These are phyloP conservation scores for Jackrogersella multiformis DNA, from an alignment of 495 filamentous ascomycete species.

Conservation along the genomic window DNA sequence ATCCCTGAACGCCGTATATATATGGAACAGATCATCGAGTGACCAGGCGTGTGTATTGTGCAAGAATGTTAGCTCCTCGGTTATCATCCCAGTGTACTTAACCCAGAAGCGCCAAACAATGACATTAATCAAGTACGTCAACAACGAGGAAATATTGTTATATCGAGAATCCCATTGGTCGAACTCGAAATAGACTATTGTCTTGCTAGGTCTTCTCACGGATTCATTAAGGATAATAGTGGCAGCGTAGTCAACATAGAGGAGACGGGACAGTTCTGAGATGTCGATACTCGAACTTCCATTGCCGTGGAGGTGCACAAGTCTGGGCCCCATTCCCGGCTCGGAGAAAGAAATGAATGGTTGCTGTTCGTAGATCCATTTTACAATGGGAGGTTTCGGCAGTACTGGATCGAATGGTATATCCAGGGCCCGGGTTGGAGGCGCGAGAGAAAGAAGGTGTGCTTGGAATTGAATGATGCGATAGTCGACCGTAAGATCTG, in stretches of 20 bases:
- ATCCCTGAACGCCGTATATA: background rate
- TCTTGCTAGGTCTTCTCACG: background rate
- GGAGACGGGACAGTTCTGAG: background rate
- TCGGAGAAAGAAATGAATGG: conserved; percentile 8
- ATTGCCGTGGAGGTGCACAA: conserved; percentile 19
- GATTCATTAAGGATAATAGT: background rate
- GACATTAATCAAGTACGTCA: conserved; percentile 18
- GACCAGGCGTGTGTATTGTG: conserved; percentile 3
- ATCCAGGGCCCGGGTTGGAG: conserved; percentile 1
- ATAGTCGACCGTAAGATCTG: conserved; percentile 1
- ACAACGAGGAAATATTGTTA: conserved; percentile 12
- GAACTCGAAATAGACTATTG: conserved; percentile 25
- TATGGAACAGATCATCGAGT: conserved; percentile 9
- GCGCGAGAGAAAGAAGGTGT: conserved; percentile 2
- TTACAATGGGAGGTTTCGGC: conserved; percentile 6
- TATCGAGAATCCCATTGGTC: conserved; percentile 21
- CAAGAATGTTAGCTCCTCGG: background rate
- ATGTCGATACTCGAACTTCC: background rate
- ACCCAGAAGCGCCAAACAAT: conserved; percentile 21
- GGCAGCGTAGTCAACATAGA: conserved; percentile 5
- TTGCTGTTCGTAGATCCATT: conserved; percentile 21
- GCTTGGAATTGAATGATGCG: conserved; percentile 6
- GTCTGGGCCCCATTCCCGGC: background rate
- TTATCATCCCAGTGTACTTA: background rate
- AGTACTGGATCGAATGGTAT: background rate